Base-by-base conservation (phyloP, 805 yeast species). In the Ogataea wickerhamii region DNA sequence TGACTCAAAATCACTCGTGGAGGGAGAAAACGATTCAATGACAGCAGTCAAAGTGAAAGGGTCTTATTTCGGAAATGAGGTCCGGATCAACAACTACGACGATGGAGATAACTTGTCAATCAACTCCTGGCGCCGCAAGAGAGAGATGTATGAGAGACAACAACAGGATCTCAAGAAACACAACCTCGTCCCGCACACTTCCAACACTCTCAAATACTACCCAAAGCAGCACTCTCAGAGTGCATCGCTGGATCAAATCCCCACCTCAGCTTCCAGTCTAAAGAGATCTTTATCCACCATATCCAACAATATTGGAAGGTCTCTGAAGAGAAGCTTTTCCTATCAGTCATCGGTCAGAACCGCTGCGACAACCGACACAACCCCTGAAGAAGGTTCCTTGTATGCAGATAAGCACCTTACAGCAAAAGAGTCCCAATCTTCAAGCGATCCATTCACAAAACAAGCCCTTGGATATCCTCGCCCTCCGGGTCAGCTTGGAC, bases 41-140 rank as follows among this genome's bases (percentile, higher is more conserved):
- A 18, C 10, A 5, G 27, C 28, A 18, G 8, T 32, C n/a, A 6
- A 24, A 22, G 8, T 27, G 38, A 36, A 34, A 23, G 21, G 34
- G n/a, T 16, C 45, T 6, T 47, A 49, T 28, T 49, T 48, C 17
- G 54, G 53, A n/a, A 29, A 33, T 12, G 53, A 56, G 25, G 55
- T 55, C 17, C 38, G 49, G 37, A 48, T 58, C 18, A 60, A 60
- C 30, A 45, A 60, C 38, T 61, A 47, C 36, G 64, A 55, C 21
- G 64, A 62, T 38, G 60, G 54, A 22, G 80, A 73, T 35, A 71
- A 61, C 19, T 57, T 69, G 7, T 73, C 79, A 4, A 68, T 76
- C 18, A 70, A 68, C 41, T 71, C 77, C 17, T 75, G 80, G 80
- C 66, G 68, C 29, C 61, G 67, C 20, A 75, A 75, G 50, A 55